Conservation (phyloP, 2,329 filamentous ascomycete species). For the Colletotrichum caudatum region DNA sequence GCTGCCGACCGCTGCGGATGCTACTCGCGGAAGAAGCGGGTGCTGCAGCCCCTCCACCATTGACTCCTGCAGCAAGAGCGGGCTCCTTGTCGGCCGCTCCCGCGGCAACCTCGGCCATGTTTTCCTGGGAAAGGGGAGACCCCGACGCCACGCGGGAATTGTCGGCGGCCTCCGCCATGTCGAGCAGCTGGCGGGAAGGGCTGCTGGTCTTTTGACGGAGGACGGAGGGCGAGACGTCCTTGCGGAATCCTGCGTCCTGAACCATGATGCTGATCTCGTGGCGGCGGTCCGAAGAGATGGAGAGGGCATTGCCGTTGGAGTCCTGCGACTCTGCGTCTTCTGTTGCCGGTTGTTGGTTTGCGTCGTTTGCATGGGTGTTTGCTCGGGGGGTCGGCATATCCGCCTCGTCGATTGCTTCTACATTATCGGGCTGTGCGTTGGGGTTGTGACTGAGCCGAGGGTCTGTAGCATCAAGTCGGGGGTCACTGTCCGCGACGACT, state of each 20-base stretch:
- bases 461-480: not conserved
- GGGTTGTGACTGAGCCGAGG: not conserved
- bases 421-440: not conserved
- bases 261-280: slow-evolving; percentile 59
- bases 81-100: not conserved
- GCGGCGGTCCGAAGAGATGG: slow-evolving; percentile 51
- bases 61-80: not conserved
- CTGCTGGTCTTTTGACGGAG: slow-evolving; percentile 45
- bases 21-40: slow-evolving; percentile 56
- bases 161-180: slow-evolving; percentile 43
- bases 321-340: slow-evolving; percentile 39
- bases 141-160: slow-evolving; percentile 24
- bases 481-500: not conserved
- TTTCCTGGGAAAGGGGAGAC: slow-evolving; percentile 27
- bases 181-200: slow-evolving; percentile 48
- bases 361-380: not conserved
- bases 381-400: slow-evolving; percentile 11
- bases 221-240: slow-evolving; percentile 56
- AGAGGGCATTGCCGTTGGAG: slow-evolving; percentile 26
- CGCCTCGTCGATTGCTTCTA: not conserved
- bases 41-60: slow-evolving; percentile 47
- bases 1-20: slow-evolving; percentile 62
- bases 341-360: not conserved
- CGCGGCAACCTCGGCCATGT: slow-evolving; percentile 15
- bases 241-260: slow-evolving; percentile 61